Conservation (phyloP, 345 rosid species). For the Ceriops tagal region DNA sequence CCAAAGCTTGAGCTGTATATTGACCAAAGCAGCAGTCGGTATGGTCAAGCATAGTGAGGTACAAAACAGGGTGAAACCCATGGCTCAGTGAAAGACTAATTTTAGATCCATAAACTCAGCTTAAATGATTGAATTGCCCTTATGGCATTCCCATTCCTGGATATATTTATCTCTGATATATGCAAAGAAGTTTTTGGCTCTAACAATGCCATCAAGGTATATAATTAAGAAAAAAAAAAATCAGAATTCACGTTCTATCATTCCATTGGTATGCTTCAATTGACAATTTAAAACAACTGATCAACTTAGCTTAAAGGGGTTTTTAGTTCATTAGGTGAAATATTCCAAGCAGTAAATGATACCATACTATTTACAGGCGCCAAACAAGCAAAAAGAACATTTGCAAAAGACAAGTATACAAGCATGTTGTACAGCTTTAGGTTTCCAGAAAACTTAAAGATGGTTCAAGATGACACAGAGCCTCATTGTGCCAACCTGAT, state of each 20-base stretch:
- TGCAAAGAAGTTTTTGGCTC: neutral
- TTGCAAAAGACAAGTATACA: neutral
- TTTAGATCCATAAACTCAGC: neutral
- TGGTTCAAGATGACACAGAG: conserved; percentile 21
- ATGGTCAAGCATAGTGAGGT: neutral
- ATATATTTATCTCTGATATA: neutral
- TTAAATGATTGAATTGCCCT: neutral
- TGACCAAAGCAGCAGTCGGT: neutral
- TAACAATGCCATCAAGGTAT: neutral
- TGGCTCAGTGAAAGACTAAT: neutral
- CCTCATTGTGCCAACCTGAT: conserved; percentile 73
- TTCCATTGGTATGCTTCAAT: neutral
- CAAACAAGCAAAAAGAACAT: neutral
- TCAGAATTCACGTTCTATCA: neutral
- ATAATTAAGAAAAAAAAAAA: no score
- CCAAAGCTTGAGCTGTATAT: conserved; percentile 70
- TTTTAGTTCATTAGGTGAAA: neutral
- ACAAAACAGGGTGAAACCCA: no score
- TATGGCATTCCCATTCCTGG: neutral
- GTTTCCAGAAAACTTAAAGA: conserved; percentile 8
- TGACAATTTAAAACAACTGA: neutral
- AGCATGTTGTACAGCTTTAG: neutral
- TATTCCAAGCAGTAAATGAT: neutral
- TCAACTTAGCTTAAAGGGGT: no score
- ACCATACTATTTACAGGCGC: neutral